Base-by-base conservation (phyloP, 805 yeast species). In the Peterozyma xylosa region DNA sequence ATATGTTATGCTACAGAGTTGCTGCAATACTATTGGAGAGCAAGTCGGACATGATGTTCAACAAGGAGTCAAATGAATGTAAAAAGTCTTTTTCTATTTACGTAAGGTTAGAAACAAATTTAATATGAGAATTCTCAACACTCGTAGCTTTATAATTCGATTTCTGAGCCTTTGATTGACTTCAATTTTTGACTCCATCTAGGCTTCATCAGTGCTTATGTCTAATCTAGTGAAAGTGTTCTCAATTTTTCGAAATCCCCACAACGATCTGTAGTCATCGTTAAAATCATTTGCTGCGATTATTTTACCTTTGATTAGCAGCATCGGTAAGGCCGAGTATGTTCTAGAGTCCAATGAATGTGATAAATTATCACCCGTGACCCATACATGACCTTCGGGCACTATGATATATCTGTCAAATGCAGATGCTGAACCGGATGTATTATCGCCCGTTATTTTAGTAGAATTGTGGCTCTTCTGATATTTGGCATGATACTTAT, bases 381-480 rank as follows among this genome's bases (percentile, higher is more conserved):
- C 82, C 98, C 98, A 93, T 39, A 87, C 86, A 62, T 93, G 99
- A 2, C 99, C 99, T 51, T 81, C 78, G 1, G 99, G 99, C 0
- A 93, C 90, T 45, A 67, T 70, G 9, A 91, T 80, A 59, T 70
- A 87, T 45, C 76, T 74, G 55, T 76, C 70, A 50, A 57, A 69
- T 1, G 55, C 47, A 6, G 52, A 49, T 39, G 61, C 60, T 45
- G 21, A 11, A 3, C 42, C 43, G 10, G 37, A 2, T 5, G 33
- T 33, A 18, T 33, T 33, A 3, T 39, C 16, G 5, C 33, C 37
- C 17, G 21, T 37, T 11, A 17, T 36, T 14, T 32, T 21, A 27
- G 14, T 30, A 33, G 29, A 39, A 18, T 17, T 21, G 16, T 11
- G 16, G 34, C 11, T 39, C 42, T 18, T 45, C 39, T n/a, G 16